Evolutionary conservation across 345 rosid genomes (phyloP).

Genomic region (Syzygium grande): DNA sequence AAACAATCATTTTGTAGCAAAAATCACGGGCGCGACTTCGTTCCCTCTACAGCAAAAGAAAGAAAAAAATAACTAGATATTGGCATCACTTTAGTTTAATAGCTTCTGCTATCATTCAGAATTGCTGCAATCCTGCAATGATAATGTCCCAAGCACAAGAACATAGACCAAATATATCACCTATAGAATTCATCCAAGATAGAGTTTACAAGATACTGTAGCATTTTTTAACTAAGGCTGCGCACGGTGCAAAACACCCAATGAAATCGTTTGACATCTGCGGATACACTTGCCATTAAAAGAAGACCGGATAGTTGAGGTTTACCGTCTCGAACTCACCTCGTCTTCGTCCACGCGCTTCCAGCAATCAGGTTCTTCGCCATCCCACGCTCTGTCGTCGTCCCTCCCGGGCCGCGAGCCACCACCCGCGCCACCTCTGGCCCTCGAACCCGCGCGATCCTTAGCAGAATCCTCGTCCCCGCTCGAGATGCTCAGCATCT

Average conservation of each 20-base stretch:
- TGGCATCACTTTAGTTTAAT: not conserved
- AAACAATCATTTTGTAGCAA: not conserved
- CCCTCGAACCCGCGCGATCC: slow-evolving; percentile 26
- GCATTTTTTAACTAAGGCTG: not conserved
- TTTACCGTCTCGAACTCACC: slow-evolving; percentile 22
- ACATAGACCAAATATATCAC: not conserved
- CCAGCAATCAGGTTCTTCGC: slow-evolving; percentile 92
- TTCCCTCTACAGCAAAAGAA: not conserved
- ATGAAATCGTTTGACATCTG: not conserved
- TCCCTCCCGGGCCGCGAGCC: slow-evolving; percentile 34
- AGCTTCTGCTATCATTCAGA: not conserved
- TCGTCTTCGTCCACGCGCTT: slow-evolving; percentile 87
- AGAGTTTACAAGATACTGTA: not conserved
- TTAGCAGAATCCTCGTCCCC: slow-evolving; percentile 76
- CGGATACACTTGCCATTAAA: not conserved
- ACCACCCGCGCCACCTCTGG: slow-evolving; percentile 6
- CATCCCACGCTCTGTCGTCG: slow-evolving; percentile 75
- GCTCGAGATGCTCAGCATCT: slow-evolving; percentile 96
- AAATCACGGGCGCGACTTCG: not conserved
- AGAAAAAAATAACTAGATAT: not conserved
- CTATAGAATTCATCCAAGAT: not conserved
- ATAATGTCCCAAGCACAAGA: not conserved
- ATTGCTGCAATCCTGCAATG: not conserved
- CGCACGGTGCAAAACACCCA: not conserved
- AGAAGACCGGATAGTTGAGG: not conserved